Evolutionary conservation across 2,329 filamentous ascomycete species (phyloP).

Genomic region (Monosporascus sp.): DNA sequence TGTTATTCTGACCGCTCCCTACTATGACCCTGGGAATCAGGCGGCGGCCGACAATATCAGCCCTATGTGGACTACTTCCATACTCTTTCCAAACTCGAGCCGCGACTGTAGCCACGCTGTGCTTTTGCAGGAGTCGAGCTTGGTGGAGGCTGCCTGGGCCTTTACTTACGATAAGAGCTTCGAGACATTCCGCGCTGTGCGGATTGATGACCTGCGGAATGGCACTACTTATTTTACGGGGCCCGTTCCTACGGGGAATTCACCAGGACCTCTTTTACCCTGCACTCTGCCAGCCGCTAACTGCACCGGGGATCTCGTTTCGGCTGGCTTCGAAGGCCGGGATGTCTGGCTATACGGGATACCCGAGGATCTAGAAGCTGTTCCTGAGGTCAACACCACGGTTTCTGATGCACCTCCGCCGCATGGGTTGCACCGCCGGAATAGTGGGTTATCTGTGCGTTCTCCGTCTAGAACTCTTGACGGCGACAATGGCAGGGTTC

Average conservation of each 20-base stretch:
- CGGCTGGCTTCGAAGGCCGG: conserved; percentile 65
- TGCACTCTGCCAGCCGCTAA: conserved; percentile 65
- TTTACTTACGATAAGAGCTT: conserved; percentile 74
- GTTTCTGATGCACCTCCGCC: conserved; percentile 22
- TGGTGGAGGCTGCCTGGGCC: conserved; percentile 67
- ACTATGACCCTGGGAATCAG: conserved; percentile 66
- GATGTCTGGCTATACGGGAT: conserved; percentile 77
- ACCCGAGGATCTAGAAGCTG: conserved; percentile 64
- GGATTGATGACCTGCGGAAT: conserved; percentile 67
- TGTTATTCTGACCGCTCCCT: conserved; percentile 73
- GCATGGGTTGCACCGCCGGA: conserved; percentile 29
- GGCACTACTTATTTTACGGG: conserved; percentile 77
- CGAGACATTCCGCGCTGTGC: conserved; percentile 71
- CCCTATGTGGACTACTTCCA: conserved; percentile 79
- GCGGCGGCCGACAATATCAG: conserved; percentile 63
- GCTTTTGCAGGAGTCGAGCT: conserved; percentile 54
- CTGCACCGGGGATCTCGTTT: conserved; percentile 64
- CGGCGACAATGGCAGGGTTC: conserved; percentile 35
- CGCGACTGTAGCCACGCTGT: conserved; percentile 73
- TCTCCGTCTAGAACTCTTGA: conserved; percentile 33
- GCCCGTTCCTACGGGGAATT: conserved; percentile 48
- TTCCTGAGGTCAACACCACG: conserved; percentile 36
- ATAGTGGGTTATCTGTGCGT: conserved; percentile 36
- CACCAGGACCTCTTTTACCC: conserved; percentile 57
- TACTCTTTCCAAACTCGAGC: conserved; percentile 76